Evolutionary conservation across 441 rosid species (phyloP), one percentile per base, ranked within the genome.

Genomic region (Populus hybrid): DNA sequence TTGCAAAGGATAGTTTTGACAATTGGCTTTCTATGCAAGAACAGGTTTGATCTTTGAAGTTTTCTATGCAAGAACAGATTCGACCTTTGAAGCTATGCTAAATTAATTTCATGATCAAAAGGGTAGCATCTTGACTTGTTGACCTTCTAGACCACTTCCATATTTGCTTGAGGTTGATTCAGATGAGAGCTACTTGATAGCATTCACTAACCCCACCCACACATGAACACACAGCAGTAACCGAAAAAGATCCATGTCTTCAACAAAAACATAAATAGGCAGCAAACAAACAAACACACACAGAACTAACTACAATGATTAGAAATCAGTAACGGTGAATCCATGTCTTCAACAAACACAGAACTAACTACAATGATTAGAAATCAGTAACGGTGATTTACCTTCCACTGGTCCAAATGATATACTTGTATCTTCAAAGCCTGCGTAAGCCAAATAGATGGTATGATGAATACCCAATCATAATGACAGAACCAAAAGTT

Each of bases 361-460:
- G 18, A 46, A 46, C 57, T 46, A 46, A 14, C 57, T 46, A 46
- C 57, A 46, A 46, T 46, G 57, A 12, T 46, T 46, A 14, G 57
- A 46, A 46, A 14, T 46, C 20, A 46, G 20, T 14, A 46, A 46
- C 6, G 7, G 66, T 26, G 20, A 30, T 77, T 73, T 90, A 94
- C 99, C 98, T 94, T 96, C 99, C 73, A 92, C 91, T 2, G 98
- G 94, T 79, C 99, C 98, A 83, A 96, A 96, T 57, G 98, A 80
- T 77, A 96, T 85, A 84, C 92, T 84, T 32, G 95, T 65, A 79
- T 94, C 99, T 59, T 94, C 99, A 83, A 96, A 91, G 75, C 98
- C 98, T 96, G 94, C 85, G 80, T 32, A 76, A 78, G 66, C 74
- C 78, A 85, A 77, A 73, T 46, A 63, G 65, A 78, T 73, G 70